Base-by-base conservation (phyloP, 1,284 basidiomycete species). In the Pisolithus thermaeus region DNA sequence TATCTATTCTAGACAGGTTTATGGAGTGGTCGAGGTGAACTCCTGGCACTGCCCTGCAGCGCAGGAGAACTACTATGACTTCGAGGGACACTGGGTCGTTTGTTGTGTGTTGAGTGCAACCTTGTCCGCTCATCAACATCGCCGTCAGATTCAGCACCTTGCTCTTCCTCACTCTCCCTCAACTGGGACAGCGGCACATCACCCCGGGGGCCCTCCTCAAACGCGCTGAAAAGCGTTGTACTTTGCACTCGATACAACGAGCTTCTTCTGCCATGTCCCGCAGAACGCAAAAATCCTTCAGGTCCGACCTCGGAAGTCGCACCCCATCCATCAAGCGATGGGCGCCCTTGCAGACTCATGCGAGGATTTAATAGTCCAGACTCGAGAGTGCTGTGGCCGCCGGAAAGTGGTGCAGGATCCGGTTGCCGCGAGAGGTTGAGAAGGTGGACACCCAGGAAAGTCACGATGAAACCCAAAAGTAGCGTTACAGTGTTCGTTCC, bases 361-460 rank as follows among this genome's bases (percentile, higher is more conserved):
- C 88, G 80, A 8, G 85, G 84, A 71, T 90, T 84, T 79, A 90
- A 83, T 12, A 92, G 66, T 2, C 89, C 90, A n/a, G 52, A 63
- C 64, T 91, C 86, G 40, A 91, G 75, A 3, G 80, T 66, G 16
- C 76, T 70, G 62, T 80, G 80, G 32, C 74, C 74, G 60, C 77
- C 69, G 75, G 72, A 32, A 2, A 48, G 45, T 30, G 53, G 62
- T 6, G 56, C 57, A 11, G 70, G 67, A 41, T 87, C 82, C 1
- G 84, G 75, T 49, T 77, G 73, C 47, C 90, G 84, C 4, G 89
- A 92, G 56, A 92, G 72, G 70, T 95, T 94, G 61, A 96, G 81
- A 35, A 96, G 79, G 67, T 94, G 91, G 14, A 96, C 92, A 49
- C 94, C 93, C 59, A 95, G 80, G 74, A 96, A 97, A 49, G 91